Evolutionary conservation across 2,329 filamentous ascomycete species (phyloP).

Genomic region (Cercospora nicotianae): DNA sequence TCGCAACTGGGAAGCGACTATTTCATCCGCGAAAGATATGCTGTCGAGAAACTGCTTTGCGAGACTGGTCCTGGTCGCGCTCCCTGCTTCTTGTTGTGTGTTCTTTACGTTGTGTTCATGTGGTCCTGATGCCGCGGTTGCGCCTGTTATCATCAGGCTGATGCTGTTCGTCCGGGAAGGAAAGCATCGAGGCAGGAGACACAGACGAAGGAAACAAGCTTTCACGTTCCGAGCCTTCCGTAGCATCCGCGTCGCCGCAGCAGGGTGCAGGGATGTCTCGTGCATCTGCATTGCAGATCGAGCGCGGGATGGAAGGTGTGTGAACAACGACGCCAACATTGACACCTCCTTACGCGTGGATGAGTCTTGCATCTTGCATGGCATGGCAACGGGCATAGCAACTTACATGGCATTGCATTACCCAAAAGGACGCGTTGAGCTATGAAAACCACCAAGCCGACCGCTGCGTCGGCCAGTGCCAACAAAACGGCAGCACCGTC

Average conservation of each 20-base stretch:
- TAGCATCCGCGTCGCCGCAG: too few species aligned
- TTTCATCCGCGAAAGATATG: not conserved
- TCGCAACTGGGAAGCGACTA: not conserved
- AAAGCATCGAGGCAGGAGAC: not conserved
- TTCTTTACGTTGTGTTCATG: not conserved
- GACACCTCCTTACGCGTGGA: conserved; percentile 14
- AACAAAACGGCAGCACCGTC: conserved; percentile 11
- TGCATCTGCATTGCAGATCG: not conserved
- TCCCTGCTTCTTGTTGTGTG: not conserved
- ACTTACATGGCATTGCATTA: not conserved
- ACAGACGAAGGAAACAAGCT: not conserved
- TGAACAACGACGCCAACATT: conserved; percentile 21
- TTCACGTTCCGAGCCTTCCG: not conserved
- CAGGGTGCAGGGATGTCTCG: not conserved
- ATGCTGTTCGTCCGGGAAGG: not conserved
- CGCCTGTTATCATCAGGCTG: not conserved
- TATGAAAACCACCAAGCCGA: conserved; percentile 3
- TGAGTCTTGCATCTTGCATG: not conserved
- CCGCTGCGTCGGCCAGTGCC: conserved; percentile 3
- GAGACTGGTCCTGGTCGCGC: not conserved
- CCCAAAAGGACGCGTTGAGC: not conserved
- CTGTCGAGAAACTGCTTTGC: not conserved
- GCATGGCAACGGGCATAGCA: not conserved
- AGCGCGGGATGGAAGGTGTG: conserved; percentile 13
- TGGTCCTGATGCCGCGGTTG: not conserved